Evolutionary conservation across 176 grass and related monocot genomes (phyloP), one percentile per base, ranked within the genome.

Genomic region (Oryza meridionalis): DNA sequence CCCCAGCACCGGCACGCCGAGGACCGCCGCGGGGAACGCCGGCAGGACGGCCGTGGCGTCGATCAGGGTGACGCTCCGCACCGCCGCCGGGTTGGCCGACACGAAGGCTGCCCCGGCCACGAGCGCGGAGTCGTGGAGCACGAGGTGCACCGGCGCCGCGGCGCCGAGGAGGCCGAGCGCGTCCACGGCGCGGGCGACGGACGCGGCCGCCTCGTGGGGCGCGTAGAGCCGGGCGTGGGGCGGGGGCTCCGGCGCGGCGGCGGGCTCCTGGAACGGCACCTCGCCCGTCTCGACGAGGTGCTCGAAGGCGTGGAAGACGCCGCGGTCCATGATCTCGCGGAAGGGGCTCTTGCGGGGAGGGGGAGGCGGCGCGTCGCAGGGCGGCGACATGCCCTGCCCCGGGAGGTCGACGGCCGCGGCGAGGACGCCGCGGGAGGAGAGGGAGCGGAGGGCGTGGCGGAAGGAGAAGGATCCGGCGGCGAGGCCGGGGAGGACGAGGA

Each of bases 291-390:
- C 45, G 6, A 97, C 81, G 42, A 97, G 78, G 79, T 89, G 90
- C 85, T 94, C 94, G 70, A 97, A 97, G 33, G 85, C 94, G 88
- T 85, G 93, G 86, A 97, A 97, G 40, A 97, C 10, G 66, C 90
- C 92, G 9, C 89, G 88, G 65, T 92, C 62, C 73, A 68, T 81
- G 78, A 97, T 97, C 84, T 88, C 81, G 29, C 78, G 78, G 25
- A 97, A 29, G 2, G 72, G 40, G 24, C 82, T 85, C 11, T 59
- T 26, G 81, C 75, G 55, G 3, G 35, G 21, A 3, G 67, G 62
- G 31, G 19, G 55, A 0, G 9, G 72, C 21, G 8, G 80, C n/a
- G 37, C 27, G 27, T 29, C 27, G 27, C 27, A 29, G 27, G 67
- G 35, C 9, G 73, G 81, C 0, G 50, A 97, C 67, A 94, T 88